Conservation (phyloP, 2,329 filamentous ascomycete genomes). For the Pseudogymnoascus sp. region DNA sequence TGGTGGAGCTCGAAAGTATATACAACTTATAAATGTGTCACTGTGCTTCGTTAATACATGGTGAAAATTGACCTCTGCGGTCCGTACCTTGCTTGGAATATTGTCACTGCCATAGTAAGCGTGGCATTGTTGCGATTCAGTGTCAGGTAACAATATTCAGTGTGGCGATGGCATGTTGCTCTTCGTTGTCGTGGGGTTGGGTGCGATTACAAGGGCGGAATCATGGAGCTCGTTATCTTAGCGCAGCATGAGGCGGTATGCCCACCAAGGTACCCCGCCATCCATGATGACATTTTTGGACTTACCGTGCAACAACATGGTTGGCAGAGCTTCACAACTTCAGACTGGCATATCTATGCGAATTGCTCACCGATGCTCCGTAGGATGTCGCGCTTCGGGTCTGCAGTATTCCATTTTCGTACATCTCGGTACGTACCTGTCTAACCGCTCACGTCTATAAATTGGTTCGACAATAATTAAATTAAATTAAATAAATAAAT, state of each 20-base stretch:
- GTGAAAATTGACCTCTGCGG: not conserved
- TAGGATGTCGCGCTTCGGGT: not conserved
- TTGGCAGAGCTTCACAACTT: not conserved
- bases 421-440: too few relatives aligned
- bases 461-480: too few relatives aligned
- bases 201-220: not conserved
- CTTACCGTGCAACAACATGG: not conserved
- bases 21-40: constrained; percentile 5
- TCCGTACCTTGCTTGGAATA: not conserved
- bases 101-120: not conserved
- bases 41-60: not conserved
- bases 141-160: constrained; percentile 1
- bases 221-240: constrained; percentile 1
- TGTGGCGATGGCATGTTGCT: not conserved
- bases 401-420: not conserved
- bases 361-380: not conserved
- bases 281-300: not conserved
- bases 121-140: not conserved
- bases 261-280: constrained; percentile 6
- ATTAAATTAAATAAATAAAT: not conserved
- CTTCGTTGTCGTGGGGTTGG: not conserved
- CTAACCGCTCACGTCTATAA: too few relatives aligned
- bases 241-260: not conserved
- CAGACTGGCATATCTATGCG: not conserved
- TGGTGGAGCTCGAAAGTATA: constrained; percentile 4